Percentiles rank a stretch among this genome's conserved stretches.
Conservation (phyloP, 108 stramenopile genomes). For the Skeletonema grethae region DNA sequence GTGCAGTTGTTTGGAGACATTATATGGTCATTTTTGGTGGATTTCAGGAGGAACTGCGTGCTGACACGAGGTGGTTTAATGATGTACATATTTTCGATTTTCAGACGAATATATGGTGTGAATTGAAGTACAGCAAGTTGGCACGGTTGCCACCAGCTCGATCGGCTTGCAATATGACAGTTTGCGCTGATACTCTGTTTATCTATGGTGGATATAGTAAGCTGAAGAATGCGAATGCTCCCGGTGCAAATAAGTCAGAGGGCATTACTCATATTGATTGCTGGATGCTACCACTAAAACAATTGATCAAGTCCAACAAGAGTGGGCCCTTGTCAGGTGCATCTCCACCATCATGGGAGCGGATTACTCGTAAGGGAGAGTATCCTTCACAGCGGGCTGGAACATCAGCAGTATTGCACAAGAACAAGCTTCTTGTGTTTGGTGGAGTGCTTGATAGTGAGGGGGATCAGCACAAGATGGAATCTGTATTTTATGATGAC, state of each 20-base stretch:
- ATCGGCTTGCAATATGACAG: constrained; percentile 76
- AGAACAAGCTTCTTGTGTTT: constrained; percentile 74
- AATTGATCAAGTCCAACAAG: constrained; percentile 55
- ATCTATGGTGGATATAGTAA: constrained; percentile 89
- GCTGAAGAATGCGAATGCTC: constrained; percentile 57
- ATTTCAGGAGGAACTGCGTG: constrained; percentile 89
- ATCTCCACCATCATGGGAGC: constrained; percentile 79
- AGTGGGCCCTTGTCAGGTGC: constrained; percentile 11
- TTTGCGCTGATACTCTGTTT: constrained; percentile 59
- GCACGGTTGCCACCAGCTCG: constrained; percentile 78
- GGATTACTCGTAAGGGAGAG: constrained; percentile 67
- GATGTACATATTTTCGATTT: constrained; percentile 84
- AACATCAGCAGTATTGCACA: constrained; percentile 61
- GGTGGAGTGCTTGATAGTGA: constrained; percentile 88
- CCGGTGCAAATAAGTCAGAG: constrained; percentile 52
- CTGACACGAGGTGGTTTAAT: constrained; percentile 79
- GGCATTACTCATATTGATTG: constrained; percentile 82
- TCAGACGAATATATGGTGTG: constrained; percentile 80
- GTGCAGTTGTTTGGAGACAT: constrained; percentile 88
- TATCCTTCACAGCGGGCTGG: constrained; percentile 75
- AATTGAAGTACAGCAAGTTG: constrained; percentile 72
- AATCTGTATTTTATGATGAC: constrained; percentile 87
- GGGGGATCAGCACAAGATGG: constrained; percentile 73
- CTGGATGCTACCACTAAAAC: constrained; percentile 80
- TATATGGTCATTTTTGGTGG: constrained; percentile 96